Conservation (phyloP, 169 alveolate genomes). For the Eimeria acervulina region DNA sequence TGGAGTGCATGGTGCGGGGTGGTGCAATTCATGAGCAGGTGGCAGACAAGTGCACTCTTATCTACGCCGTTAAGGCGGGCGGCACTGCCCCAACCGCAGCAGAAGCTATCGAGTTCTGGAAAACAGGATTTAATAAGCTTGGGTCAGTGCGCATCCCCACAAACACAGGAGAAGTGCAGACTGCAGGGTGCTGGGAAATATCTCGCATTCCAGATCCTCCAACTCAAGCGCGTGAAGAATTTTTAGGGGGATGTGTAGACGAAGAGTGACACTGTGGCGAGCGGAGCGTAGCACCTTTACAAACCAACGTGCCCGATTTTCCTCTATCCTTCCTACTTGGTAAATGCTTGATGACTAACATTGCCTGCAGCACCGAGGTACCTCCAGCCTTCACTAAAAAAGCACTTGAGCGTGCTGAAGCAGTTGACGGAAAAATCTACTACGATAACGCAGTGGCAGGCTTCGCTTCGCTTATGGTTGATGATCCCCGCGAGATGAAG, state of each 20-base stretch:
- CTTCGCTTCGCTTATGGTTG: constrained; percentile 46
- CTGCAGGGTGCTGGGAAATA: background rate
- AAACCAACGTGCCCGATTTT: background rate
- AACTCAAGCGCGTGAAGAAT: background rate
- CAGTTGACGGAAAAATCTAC: background rate
- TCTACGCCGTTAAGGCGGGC: background rate
- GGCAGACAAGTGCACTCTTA: background rate
- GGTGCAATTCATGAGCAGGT: constrained; percentile 17
- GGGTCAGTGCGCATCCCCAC: background rate
- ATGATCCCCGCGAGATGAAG: constrained; percentile 14
- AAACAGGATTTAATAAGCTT: constrained; percentile 4
- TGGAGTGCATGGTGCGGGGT: background rate
- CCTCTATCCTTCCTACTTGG: background rate
- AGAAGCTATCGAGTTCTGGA: constrained; percentile 40
- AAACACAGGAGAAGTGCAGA: background rate
- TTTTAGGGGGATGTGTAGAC: background rate
- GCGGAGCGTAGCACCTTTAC: background rate
- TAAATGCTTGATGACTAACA: background rate
- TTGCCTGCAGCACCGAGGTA: background rate
- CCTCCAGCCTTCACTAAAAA: constrained; percentile 16
- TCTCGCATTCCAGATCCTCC: background rate
- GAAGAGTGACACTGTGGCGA: background rate
- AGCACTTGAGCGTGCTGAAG: background rate
- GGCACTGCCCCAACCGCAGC: background rate
- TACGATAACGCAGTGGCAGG: constrained; percentile 52